These are phyloP conservation scores for Chimonanthus salicifolius DNA, from an alignment of 164 flowering plant genomes.

Conservation along the genomic window DNA sequence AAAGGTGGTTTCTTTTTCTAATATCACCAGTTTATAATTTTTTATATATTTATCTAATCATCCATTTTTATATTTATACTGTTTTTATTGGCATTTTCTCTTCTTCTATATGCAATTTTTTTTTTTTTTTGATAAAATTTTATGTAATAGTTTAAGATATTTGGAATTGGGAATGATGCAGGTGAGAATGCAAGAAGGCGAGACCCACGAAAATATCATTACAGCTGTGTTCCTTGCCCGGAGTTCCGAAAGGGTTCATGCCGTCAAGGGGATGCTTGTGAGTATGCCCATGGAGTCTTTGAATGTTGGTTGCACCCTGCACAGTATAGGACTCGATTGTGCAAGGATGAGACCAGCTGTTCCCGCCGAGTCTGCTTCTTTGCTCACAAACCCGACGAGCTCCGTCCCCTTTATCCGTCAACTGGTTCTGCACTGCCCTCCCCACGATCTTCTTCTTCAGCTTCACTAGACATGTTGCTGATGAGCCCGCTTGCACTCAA, in stretches of 20 bases:
- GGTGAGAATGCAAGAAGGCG: constrained; percentile 58
- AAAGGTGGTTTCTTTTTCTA: no score
- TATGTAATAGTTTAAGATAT: no score
- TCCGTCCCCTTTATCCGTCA: constrained; percentile 49
- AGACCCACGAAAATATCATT: constrained; percentile 57
- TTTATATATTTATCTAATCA: no score
- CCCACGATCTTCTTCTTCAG: constrained; percentile 28
- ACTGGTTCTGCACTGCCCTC: constrained; percentile 56
- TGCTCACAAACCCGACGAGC: constrained; percentile 57
- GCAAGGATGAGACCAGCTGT: constrained; percentile 54
- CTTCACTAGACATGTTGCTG: constrained; percentile 12
- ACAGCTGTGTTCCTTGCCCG: constrained; percentile 70
- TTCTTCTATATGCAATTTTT: no score
- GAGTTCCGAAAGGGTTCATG: constrained; percentile 58
- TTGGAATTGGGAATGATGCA: no score
- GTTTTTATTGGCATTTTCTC: no score
- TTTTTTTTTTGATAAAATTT: no score
- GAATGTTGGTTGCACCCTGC: constrained; percentile 76
- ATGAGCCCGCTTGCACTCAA: constrained; percentile 11
- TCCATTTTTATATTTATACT: no score
- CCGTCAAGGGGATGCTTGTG: constrained; percentile 55
- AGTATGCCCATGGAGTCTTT: constrained; percentile 70
- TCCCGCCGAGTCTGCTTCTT: constrained; percentile 53
- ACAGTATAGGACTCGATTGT: constrained; percentile 55
- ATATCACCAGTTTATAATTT: no score